Percentiles rank a stretch among this genome's conserved stretches.
Evolutionary conservation across 805 yeast genomes (phyloP).

Genomic region (Candida xiaguanensis): DNA sequence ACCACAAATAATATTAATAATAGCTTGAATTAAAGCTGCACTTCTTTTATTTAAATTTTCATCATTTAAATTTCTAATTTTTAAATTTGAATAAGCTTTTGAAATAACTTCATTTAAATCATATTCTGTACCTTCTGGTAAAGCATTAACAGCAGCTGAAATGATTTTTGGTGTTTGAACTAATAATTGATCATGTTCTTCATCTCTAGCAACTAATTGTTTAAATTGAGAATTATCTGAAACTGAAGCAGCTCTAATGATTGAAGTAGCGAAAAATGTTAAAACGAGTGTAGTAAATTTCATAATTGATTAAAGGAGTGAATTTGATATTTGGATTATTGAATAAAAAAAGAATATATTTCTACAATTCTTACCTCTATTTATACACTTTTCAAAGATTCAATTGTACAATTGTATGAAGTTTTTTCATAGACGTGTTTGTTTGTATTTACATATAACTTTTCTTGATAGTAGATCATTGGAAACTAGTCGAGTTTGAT

Average conservation of each 20-base stretch:
- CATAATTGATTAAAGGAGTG: not conserved
- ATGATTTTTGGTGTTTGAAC: not conserved
- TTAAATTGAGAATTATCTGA: not conserved
- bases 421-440: too few species aligned
- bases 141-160: not conserved
- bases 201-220: constrained; percentile 2
- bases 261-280: not conserved
- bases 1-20: not conserved
- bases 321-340: constrained; percentile 1
- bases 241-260: not conserved
- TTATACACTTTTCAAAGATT: not conserved
- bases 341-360: not conserved
- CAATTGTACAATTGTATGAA: too few species aligned
- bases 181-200: not conserved
- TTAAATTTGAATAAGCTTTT: not conserved
- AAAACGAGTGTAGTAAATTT: constrained; percentile 2
- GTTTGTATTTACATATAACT: too few species aligned
- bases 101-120: not conserved
- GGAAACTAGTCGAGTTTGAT: not conserved
- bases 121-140: not conserved
- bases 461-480: not conserved
- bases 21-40: not conserved
- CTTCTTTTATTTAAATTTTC: not conserved
- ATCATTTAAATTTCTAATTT: not conserved
- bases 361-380: not conserved